phyloP scores from a whole-genome alignment of 202 grass and related monocot genomes.

The Panicum hallii region DNA sequence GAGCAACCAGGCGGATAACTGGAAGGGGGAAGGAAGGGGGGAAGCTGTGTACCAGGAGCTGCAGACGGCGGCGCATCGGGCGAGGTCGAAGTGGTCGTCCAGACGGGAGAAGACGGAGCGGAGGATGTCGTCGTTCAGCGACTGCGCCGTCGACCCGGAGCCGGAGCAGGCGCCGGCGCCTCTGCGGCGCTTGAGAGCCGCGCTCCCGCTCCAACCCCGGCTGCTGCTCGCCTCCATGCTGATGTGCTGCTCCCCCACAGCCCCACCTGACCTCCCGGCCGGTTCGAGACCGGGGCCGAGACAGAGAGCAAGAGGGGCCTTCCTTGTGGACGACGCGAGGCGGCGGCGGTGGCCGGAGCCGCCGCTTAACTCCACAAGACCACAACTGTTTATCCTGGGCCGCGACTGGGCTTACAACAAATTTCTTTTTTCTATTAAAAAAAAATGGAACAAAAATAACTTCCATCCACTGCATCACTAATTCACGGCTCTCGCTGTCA shows the following conservation, averaged over 20 bases:
- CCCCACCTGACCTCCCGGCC: background rate
- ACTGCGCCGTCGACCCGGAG: slow-evolving; percentile 37
- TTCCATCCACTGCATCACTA: too few species aligned
- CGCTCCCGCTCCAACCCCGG: slow-evolving; percentile 30
- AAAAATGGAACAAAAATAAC: too few species aligned
- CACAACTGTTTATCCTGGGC: background rate
- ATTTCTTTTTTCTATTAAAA: too few species aligned
- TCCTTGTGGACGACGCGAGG: too few species aligned
- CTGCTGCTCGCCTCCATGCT: slow-evolving; percentile 66
- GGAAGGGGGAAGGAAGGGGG: background rate
- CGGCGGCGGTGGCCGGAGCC: background rate
- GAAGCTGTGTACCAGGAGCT: slow-evolving; percentile 59
- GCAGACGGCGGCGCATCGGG: slow-evolving; percentile 91
- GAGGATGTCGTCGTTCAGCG: slow-evolving; percentile 70
- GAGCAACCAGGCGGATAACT: background rate
- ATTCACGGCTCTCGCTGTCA: too few species aligned
- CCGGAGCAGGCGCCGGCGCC: background rate
- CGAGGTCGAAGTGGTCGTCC: slow-evolving; percentile 87
- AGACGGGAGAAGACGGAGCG: slow-evolving; percentile 72
- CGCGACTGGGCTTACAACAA: background rate
- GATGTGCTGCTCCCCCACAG: background rate
- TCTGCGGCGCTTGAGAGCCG: slow-evolving; percentile 35
- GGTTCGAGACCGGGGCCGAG: background rate
- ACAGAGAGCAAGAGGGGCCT: background rate
- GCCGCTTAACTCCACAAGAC: background rate